phyloP scores from a whole-genome alignment of 2,329 filamentous ascomycete genomes.

The Bipolaris sorokiniana region DNA sequence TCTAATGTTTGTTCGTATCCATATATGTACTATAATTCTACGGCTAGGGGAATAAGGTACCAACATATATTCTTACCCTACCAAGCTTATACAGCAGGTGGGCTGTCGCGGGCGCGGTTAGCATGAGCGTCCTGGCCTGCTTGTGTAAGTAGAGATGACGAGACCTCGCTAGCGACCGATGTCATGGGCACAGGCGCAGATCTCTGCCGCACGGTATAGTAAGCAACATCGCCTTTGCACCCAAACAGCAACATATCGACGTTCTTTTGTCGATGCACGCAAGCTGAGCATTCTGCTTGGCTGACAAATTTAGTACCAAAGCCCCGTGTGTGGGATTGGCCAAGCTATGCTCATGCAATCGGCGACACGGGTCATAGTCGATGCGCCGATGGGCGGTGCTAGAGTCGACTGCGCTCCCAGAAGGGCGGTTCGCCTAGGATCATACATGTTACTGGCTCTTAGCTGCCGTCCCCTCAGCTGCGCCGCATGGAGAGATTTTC shows the following conservation, averaged over 20 bases:
- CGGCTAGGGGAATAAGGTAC: too few relatives aligned
- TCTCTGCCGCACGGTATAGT: background rate
- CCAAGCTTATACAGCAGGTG: background rate
- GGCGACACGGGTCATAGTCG: constrained; percentile 10
- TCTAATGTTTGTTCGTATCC: too few relatives aligned
- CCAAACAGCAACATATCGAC: background rate
- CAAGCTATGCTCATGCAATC: constrained; percentile 7
- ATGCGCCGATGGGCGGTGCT: constrained; percentile 3
- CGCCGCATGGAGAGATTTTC: constrained; percentile 3
- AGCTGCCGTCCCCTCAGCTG: constrained; percentile 24
- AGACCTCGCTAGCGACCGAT: background rate
- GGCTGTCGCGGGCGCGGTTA: background rate
- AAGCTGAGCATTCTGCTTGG: background rate
- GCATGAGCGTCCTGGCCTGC: constrained; percentile 1
- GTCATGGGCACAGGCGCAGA: background rate
- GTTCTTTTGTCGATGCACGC: background rate
- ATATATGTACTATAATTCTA: too few relatives aligned
- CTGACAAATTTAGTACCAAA: background rate
- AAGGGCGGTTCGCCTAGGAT: constrained; percentile 28
- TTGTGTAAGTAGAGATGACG: background rate
- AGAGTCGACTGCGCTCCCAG: constrained; percentile 18
- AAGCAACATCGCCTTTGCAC: background rate
- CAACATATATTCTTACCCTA: too few relatives aligned
- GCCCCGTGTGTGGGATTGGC: background rate
- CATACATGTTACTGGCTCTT: constrained; percentile 22